phyloP scores from a whole-genome alignment of 2,329 filamentous ascomycete species.

The Venturia effusa region DNA sequence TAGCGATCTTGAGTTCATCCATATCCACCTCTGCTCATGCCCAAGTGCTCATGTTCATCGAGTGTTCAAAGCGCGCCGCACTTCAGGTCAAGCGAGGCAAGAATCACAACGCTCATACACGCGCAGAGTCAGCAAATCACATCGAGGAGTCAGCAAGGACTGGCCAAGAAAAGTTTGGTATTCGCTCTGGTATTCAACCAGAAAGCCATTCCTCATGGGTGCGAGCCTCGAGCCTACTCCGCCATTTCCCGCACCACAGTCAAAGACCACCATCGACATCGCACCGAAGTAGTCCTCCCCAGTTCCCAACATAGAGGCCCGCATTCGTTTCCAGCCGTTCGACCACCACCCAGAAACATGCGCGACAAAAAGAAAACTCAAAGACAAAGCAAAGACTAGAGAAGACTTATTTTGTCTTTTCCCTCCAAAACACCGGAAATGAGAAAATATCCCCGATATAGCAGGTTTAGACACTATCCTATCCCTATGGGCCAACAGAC shows the following conservation, averaged over 20 bases:
- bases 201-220: not conserved
- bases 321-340: not conserved
- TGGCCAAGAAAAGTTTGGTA: not conserved
- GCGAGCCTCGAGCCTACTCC: not conserved
- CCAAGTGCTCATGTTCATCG: too few species aligned
- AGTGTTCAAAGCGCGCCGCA: too few species aligned
- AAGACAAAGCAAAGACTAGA: not conserved
- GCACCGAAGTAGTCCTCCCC: not conserved
- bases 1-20: too few species aligned
- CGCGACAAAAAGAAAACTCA: not conserved
- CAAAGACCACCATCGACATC: not conserved
- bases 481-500: not conserved
- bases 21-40: too few species aligned
- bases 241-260: not conserved
- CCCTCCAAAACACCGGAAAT: not conserved
- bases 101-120: not conserved
- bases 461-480: not conserved
- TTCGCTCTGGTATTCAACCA: slow-evolving; percentile 1
- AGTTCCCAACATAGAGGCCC: not conserved
- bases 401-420: not conserved
- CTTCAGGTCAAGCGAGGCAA: not conserved
- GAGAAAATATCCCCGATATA: not conserved
- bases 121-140: not conserved
- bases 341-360: not conserved
- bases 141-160: not conserved